Base-by-base conservation (phyloP, 2,329 filamentous ascomycete species). In the Samsoniella hepiali region DNA sequence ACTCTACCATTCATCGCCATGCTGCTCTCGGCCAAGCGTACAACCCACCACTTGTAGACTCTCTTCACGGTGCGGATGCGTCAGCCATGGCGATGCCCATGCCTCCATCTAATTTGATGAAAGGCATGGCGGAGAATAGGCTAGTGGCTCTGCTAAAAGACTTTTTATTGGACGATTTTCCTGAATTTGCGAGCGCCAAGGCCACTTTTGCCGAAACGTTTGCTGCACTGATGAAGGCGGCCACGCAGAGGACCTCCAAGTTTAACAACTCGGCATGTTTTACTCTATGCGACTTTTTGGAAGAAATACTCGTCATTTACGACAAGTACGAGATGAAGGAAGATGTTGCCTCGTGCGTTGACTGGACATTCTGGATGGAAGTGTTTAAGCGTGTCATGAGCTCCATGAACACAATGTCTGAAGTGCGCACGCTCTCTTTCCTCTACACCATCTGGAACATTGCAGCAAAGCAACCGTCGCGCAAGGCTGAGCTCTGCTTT, bases 371-470 rank as follows among this genome's bases (percentile, higher is more conserved):
- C 73, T 97, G 93, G 93, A 80, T 95, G 47, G 84, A 88, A 0
- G 91, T 94, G 5, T 93, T 87, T 75, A 87, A 85, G 74, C 85
- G 86, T 72, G 93, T 97, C 80, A 82, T 93, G 70, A 82, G 88
- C 65, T 95, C 91, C 63, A 87, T 94, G 69, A 96, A 96, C 74
- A 93, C 91, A 45, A 91, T 96, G 81, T 95, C 92, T 0, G 93
- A 97, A 75, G 90, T 97, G 66, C 87, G 93, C 58, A 82, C 96
- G 22, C 86, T 95, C 66, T 88, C 92, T 3, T 91, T 97, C 71
- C 76, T 97, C 57, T 97, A 89, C 74, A 86, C 86, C 31, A 82
- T 90, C 22, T 97, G 93, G 93, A 86, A 89, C 64, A 85, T 87
- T 2, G 81, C 95, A 65, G 82, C 85, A 11, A 81, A 83, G 40